Evolutionary conservation across 768 basidiomycete species (phyloP).

Genomic region (Auriscalpium microsporum): DNA sequence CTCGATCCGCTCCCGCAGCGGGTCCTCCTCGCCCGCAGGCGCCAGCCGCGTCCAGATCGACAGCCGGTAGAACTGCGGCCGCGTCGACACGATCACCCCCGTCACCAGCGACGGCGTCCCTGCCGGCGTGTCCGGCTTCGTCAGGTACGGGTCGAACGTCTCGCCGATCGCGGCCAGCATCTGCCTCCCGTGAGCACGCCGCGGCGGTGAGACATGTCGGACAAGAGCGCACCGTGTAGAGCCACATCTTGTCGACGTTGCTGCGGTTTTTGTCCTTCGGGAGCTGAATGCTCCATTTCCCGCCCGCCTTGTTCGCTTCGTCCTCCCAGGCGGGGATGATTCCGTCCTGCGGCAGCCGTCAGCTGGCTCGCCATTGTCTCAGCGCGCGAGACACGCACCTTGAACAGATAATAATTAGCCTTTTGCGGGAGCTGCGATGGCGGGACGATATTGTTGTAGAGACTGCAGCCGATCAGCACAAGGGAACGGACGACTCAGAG

Average conservation of each 20-base stretch:
- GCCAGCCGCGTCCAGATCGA: conserved; percentile 96
- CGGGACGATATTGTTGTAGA: conserved; percentile 96
- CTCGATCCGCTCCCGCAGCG: conserved; percentile 73
- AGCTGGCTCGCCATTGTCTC: neutral
- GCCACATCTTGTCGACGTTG: conserved; percentile 92
- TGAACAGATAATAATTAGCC: conserved; percentile 99
- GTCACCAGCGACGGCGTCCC: conserved; percentile 47
- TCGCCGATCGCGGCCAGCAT: conserved; percentile 99
- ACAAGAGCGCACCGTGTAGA: conserved; percentile 67
- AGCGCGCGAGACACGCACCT: conserved; percentile 40
- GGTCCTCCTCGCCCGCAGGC: conserved; percentile 46
- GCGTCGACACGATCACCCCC: conserved; percentile 90
- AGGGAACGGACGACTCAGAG: neutral
- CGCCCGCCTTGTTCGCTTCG: conserved; percentile 91
- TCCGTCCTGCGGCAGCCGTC: conserved; percentile 51
- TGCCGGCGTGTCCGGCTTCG: conserved; percentile 34
- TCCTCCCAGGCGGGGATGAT: conserved; percentile 99
- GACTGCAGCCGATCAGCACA: conserved; percentile 32
- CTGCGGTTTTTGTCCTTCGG: conserved; percentile 88
- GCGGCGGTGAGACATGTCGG: conserved; percentile 8
- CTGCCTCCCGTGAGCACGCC: conserved; percentile 31
- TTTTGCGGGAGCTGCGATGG: conserved; percentile 90
- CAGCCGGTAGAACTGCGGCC: conserved; percentile 91
- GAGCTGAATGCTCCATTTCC: conserved; percentile 98
- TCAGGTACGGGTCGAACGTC: conserved; percentile 87